These are phyloP conservation scores for Stagonosporopsis chrysanthemi DNA, from an alignment of 2,329 filamentous ascomycete genomes.

Conservation along the genomic window DNA sequence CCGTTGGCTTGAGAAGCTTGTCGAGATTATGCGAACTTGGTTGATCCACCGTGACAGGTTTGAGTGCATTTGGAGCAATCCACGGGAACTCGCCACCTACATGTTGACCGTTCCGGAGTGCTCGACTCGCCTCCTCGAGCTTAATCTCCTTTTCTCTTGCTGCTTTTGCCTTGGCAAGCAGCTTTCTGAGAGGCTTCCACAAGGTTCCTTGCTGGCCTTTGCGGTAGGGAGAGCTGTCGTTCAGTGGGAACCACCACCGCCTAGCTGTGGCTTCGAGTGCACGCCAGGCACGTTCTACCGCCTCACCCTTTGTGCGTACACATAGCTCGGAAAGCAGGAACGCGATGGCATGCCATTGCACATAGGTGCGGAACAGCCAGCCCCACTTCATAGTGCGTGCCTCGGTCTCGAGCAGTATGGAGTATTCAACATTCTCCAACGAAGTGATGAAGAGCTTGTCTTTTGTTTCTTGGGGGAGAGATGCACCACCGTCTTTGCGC, in stretches of 20 bases:
- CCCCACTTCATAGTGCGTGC: constrained; percentile 67
- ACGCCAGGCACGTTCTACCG: constrained; percentile 67
- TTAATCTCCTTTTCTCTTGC: constrained; percentile 61
- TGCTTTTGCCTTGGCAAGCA: constrained; percentile 66
- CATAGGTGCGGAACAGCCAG: constrained; percentile 70
- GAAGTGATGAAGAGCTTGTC: constrained; percentile 75
- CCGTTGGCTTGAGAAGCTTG: constrained; percentile 39
- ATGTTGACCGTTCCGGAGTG: constrained; percentile 32
- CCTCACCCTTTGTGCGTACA: constrained; percentile 62
- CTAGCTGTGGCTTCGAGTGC: constrained; percentile 60
- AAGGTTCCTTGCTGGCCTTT: constrained; percentile 59
- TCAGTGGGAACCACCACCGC: constrained; percentile 51
- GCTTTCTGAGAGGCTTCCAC: constrained; percentile 68
- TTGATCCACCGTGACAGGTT: constrained; percentile 25
- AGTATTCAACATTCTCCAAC: constrained; percentile 77
- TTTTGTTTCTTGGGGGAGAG: constrained; percentile 67
- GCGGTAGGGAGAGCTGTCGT: constrained; percentile 30
- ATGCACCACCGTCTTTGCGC: constrained; percentile 63
- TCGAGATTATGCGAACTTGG: constrained; percentile 36
- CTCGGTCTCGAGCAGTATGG: constrained; percentile 70
- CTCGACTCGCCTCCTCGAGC: constrained; percentile 46
- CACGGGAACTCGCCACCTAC: constrained; percentile 14
- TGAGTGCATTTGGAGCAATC: background rate
- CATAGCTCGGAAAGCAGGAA: constrained; percentile 68
- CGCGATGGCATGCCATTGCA: constrained; percentile 71